Evolutionary conservation across 768 basidiomycete genomes (phyloP).

Genomic region (Lactarius indigo): DNA sequence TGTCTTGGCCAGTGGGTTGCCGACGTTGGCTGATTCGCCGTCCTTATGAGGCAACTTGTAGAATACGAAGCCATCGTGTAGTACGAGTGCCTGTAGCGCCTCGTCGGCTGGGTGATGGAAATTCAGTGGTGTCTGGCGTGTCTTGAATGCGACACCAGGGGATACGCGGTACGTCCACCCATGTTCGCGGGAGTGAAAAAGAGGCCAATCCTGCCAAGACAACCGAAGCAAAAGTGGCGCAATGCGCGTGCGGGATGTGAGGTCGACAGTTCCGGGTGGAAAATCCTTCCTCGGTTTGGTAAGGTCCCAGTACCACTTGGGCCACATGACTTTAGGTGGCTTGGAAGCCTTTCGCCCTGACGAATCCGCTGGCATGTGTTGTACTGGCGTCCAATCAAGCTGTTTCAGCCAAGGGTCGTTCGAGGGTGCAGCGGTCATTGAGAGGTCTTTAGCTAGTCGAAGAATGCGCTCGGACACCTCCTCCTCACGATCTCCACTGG

Average conservation of each 20-base stretch:
- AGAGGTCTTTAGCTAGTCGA: slow-evolving; percentile 39
- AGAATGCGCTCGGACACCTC: slow-evolving; percentile 38
- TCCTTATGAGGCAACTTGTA: slow-evolving; percentile 97
- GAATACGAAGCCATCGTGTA: slow-evolving; percentile 57
- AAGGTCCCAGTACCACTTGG: slow-evolving; percentile 96
- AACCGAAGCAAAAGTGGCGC: slow-evolving; percentile 83
- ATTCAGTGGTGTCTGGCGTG: slow-evolving; percentile 43
- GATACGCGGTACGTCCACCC: slow-evolving; percentile 90
- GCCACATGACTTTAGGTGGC: slow-evolving; percentile 64
- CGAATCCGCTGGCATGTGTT: neutral
- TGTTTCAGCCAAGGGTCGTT: slow-evolving; percentile 58
- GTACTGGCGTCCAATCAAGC: slow-evolving; percentile 60
- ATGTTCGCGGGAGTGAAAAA: slow-evolving; percentile 80
- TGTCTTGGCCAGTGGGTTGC: slow-evolving; percentile 81
- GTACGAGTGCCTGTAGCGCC: slow-evolving; percentile 45
- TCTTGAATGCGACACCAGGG: slow-evolving; percentile 39
- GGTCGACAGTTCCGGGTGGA: slow-evolving; percentile 70
- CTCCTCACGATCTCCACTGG: slow-evolving; percentile 39
- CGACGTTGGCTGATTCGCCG: slow-evolving; percentile 93
- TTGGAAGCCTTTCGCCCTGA: slow-evolving; percentile 25
- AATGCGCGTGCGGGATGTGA: slow-evolving; percentile 79
- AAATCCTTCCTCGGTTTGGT: slow-evolving; percentile 65
- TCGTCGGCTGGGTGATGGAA: slow-evolving; percentile 68
- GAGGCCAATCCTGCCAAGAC: slow-evolving; percentile 83
- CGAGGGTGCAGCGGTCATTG: slow-evolving; percentile 24